Evolutionary conservation across 768 basidiomycete species (phyloP).

Genomic region (Auriscalpium microsporum): DNA sequence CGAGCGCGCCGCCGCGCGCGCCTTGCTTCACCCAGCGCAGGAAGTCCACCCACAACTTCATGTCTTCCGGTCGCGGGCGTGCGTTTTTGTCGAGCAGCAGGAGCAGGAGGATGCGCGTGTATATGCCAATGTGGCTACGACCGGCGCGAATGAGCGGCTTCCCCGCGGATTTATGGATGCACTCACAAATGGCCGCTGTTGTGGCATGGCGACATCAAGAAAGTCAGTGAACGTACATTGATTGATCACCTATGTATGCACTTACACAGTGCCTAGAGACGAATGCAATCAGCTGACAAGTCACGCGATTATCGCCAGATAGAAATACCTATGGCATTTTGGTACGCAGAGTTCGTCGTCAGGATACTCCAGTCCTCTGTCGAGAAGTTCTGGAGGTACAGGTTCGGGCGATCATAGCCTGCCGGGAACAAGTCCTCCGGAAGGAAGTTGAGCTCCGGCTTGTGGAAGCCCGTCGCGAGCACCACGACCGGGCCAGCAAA

Average conservation of each 20-base stretch:
- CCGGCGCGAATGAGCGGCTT: background rate
- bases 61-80: conserved; percentile 37
- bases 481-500: conserved; percentile 40
- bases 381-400: conserved; percentile 49
- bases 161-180: background rate
- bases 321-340: conserved; percentile 38
- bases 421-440: conserved; percentile 42
- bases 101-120: conserved; percentile 41
- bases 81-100: conserved; percentile 39
- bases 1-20: conserved; percentile 37
- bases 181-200: conserved; percentile 35
- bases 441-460: conserved; percentile 38
- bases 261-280: conserved; percentile 21
- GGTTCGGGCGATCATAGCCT: conserved; percentile 39
- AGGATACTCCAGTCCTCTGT: conserved; percentile 46
- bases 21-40: conserved; percentile 43
- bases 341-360: conserved; percentile 42
- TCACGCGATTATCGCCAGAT: background rate
- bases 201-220: too few relatives aligned
- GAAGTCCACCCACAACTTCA: conserved; percentile 51
- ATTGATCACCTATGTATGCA: background rate
- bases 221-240: too few relatives aligned
- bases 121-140: conserved; percentile 45
- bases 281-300: background rate
- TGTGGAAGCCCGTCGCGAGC: conserved; percentile 45